phyloP scores from a whole-genome alignment of 169 alveolate genomes.

The Theileria luwenshuni region DNA sequence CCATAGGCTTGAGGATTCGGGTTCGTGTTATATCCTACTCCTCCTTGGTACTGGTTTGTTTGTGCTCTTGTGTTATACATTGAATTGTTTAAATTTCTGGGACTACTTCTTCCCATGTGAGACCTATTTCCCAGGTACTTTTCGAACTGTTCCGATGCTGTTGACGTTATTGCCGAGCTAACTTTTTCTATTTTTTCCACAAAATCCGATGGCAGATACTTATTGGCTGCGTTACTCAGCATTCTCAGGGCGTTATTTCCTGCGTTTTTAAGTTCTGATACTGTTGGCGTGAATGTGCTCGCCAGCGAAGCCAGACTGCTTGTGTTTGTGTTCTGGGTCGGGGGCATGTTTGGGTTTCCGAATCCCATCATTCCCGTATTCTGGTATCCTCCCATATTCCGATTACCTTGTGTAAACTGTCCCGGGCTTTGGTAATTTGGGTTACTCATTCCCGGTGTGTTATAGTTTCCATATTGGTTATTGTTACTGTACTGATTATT shows the following conservation, averaged over 20 bases:
- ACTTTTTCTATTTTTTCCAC: conserved; percentile 49
- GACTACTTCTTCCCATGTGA: conserved; percentile 8
- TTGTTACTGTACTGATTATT: conserved; percentile 14
- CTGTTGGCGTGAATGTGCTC: conserved; percentile 17
- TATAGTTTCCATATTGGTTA: not conserved
- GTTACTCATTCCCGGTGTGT: not conserved
- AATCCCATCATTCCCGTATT: conserved; percentile 47
- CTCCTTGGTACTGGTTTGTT: not conserved
- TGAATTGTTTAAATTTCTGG: conserved; percentile 5
- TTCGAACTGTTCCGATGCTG: conserved; percentile 52
- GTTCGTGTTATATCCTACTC: conserved; percentile 7
- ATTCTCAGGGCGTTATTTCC: conserved; percentile 47
- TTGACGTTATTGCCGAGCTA: conserved; percentile 49
- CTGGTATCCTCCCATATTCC: not conserved
- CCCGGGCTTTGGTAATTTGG: not conserved
- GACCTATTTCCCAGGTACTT: conserved; percentile 26
- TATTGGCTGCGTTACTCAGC: conserved; percentile 51
- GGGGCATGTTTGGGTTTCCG: conserved; percentile 32
- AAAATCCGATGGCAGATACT: conserved; percentile 39
- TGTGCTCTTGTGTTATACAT: conserved; percentile 6
- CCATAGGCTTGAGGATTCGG: not conserved
- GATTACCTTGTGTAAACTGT: not conserved
- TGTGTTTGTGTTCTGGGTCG: not conserved
- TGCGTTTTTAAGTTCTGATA: conserved; percentile 11
- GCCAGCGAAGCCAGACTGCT: not conserved